Evolutionary conservation across 2,329 filamentous ascomycete species (phyloP).

Genomic region (Aaosphaeria pasadenensis): DNA sequence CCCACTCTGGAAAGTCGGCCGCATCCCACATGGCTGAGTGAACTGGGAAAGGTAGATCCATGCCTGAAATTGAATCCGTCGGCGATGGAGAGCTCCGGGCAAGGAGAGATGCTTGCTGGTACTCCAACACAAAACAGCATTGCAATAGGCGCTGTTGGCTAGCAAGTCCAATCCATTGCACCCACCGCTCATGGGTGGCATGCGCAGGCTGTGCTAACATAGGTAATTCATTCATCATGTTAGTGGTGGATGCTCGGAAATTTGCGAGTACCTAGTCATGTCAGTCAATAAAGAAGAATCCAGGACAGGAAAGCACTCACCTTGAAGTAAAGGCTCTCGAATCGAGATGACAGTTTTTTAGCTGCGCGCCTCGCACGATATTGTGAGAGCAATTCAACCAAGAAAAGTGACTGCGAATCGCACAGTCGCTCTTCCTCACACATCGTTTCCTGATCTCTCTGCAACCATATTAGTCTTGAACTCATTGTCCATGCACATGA

Average conservation of each 20-base stretch:
- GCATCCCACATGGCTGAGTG: constrained; percentile 39
- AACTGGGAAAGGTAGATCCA: constrained; percentile 39
- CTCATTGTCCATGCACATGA: constrained; percentile 11
- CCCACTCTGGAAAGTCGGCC: constrained; percentile 17
- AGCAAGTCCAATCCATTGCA: constrained; percentile 29
- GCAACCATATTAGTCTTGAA: background rate
- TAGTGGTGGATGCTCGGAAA: constrained; percentile 13
- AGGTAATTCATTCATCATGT: constrained; percentile 13
- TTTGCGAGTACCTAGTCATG: constrained; percentile 1
- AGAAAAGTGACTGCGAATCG: constrained; percentile 44
- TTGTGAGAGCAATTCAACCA: constrained; percentile 43
- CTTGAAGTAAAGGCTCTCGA: constrained; percentile 35
- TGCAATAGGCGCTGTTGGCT: constrained; percentile 37
- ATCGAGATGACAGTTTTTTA: constrained; percentile 35
- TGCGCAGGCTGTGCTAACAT: constrained; percentile 8
- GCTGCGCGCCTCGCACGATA: constrained; percentile 41
- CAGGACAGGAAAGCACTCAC: constrained; percentile 14
- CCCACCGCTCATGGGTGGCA: constrained; percentile 25
- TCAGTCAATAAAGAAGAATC: no score
- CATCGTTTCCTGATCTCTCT: constrained; percentile 25
- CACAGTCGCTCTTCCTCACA: constrained; percentile 30
- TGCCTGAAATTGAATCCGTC: constrained; percentile 14
- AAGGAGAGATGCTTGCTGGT: constrained; percentile 34
- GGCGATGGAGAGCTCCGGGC: constrained; percentile 19
- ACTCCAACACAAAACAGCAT: constrained; percentile 43